Evolutionary conservation across 1,139 yeast species (phyloP).

Genomic region (Diutina sp.): DNA sequence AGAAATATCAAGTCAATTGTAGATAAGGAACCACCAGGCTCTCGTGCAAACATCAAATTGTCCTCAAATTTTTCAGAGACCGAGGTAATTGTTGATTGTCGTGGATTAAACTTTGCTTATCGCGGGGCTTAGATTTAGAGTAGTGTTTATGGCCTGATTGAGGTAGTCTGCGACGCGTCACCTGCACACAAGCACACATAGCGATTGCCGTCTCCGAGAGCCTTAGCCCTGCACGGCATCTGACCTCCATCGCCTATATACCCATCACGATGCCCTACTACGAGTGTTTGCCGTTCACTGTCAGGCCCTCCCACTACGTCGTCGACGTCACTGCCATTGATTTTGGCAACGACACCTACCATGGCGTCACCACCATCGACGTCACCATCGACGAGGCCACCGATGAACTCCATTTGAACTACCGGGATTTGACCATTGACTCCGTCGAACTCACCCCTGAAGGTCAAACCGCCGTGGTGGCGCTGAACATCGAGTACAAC

Average conservation of each 20-base stretch:
- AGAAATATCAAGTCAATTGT: no score
- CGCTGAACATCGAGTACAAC: background rate
- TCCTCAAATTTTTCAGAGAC: no score
- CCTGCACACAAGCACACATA: background rate
- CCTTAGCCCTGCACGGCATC: background rate
- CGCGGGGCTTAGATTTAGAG: no score
- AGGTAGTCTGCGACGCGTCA: background rate
- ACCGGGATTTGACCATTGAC: constrained; percentile 17
- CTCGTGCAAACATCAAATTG: no score
- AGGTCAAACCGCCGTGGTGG: background rate
- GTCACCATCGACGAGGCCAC: constrained; percentile 19
- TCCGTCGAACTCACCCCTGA: background rate
- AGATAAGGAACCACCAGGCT: no score
- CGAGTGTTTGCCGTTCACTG: constrained; percentile 20
- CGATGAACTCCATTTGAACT: constrained; percentile 29
- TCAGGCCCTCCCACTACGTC: constrained; percentile 32
- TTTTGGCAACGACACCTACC: constrained; percentile 18
- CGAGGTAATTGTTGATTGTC: no score
- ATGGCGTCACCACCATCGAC: constrained; percentile 29
- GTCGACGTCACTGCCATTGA: constrained; percentile 26
- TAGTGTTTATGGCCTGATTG: no score
- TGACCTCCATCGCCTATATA: background rate
- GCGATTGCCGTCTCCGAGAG: background rate
- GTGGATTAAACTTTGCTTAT: no score
- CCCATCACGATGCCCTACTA: background rate